Evolutionary conservation across 371 early-diverging fungal genomes (phyloP).

Genomic region (Lichtheimia corymbifera): DNA sequence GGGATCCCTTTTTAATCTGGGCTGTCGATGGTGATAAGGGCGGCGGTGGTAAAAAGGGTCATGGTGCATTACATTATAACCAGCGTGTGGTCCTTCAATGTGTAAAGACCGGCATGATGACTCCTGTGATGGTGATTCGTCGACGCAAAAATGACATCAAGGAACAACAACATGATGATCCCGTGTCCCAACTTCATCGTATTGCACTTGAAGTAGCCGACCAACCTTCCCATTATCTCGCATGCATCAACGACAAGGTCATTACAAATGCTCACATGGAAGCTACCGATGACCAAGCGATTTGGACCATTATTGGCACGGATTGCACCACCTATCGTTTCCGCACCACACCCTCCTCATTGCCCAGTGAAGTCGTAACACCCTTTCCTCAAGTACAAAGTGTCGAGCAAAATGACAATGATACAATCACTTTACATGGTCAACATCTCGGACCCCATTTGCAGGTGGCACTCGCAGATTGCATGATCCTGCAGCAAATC

Average conservation of each 20-base stretch:
- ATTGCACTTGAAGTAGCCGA: slow-evolving; percentile 71
- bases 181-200: slow-evolving; percentile 85
- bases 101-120: slow-evolving; percentile 71
- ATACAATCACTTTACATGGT: slow-evolving; percentile 49
- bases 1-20: slow-evolving; percentile 91
- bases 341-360: slow-evolving; percentile 1
- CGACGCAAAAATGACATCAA: slow-evolving; percentile 38
- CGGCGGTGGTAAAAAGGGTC: too few relatives aligned
- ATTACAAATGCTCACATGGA: slow-evolving; percentile 57
- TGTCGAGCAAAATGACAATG: slow-evolving; percentile 1
- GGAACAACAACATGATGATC: slow-evolving; percentile 54
- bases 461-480: not conserved
- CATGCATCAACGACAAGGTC: slow-evolving; percentile 75
- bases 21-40: slow-evolving; percentile 52
- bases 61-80: slow-evolving; percentile 58
- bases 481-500: too few relatives aligned
- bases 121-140: slow-evolving; percentile 76
- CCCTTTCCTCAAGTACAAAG: slow-evolving; percentile 15
- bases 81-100: slow-evolving; percentile 78
- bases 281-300: slow-evolving; percentile 13
- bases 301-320: slow-evolving; percentile 28
- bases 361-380: slow-evolving; percentile 6
- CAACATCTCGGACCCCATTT: slow-evolving; percentile 27
- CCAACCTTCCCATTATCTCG: slow-evolving; percentile 62
- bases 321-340: slow-evolving; percentile 18